Base-by-base conservation (phyloP, 2,329 filamentous ascomycete species). In the Phoma sp. region DNA sequence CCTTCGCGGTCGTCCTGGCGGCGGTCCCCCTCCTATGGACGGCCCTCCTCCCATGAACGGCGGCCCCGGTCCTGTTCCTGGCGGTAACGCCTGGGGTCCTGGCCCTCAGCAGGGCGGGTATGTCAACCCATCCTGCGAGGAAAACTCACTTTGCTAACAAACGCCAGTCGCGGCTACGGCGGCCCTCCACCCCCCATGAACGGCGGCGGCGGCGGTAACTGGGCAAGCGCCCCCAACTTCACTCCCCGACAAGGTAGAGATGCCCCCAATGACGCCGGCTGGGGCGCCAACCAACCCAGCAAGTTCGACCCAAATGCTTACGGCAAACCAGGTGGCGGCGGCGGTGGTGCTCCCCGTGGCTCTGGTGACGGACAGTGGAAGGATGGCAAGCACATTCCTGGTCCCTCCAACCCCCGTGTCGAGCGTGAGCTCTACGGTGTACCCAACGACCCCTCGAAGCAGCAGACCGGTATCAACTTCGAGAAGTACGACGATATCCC, bases 401-500 rank as follows among this genome's bases (percentile, higher is more conserved):
- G 95, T 55, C 92, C 93, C 61, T 78, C 88, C 68, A 98, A 98
- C 82, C 85, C 88, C 62, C 92, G 94, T 68, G 65, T 96, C 41
- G 95, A 99, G 85, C 93, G 93, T 69, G 95, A 99, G 75, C 89
- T 99, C 47, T 99, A 97, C 76, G 95, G 95, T 72, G 83, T 89
- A 45, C 82, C 88, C 68, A 94, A 98, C 77, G 95, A 98, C 74
- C 92, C 94, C 61, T 87, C 89, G 65, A 98, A 97, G 85, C 91
- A 96, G 78, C 91, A 96, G 73, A 97, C 92, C 31, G 95, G 95
- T 79, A 98, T 99, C 89, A 99, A 99, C 86, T 99, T 99, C 76
- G 89, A 96, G 82, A 99, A 99, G 84, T 99, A 99, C 80, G 95
- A 99, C 74, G 95, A 99, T 78, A 99, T 99, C 65, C 95, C 95